phyloP scores from a whole-genome alignment of 2,329 filamentous ascomycete species.

The Aspergillus uvarum region DNA sequence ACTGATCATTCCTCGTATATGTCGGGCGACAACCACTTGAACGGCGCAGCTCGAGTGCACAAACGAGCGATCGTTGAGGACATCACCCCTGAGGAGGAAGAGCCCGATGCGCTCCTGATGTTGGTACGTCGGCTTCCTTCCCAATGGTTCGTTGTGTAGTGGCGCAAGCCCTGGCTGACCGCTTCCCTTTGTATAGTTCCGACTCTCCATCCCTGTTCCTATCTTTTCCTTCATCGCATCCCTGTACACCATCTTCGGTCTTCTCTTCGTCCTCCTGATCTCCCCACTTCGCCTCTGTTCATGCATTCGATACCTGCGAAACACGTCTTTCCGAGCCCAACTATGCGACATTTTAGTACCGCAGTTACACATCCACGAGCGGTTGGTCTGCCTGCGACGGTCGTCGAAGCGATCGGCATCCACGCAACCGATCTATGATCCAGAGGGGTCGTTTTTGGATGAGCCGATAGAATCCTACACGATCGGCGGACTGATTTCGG shows the following conservation, averaged over 20 bases:
- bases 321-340: constrained; percentile 50
- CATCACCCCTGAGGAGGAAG: constrained; percentile 27
- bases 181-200: constrained; percentile 44
- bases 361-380: constrained; percentile 50
- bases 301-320: constrained; percentile 41
- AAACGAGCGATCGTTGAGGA: constrained; percentile 31
- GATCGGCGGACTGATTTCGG: constrained; percentile 45
- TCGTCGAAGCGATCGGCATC: constrained; percentile 26
- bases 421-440: constrained; percentile 39
- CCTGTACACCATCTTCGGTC: constrained; percentile 54
- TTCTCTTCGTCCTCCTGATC: constrained; percentile 52
- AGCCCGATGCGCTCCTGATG: constrained; percentile 46
- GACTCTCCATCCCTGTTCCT: constrained; percentile 55
- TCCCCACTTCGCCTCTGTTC: constrained; percentile 57
- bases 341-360: constrained; percentile 55
- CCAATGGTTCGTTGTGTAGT: neutral
- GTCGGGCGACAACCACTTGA: constrained; percentile 31
- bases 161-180: constrained; percentile 15
- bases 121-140: constrained; percentile 32
- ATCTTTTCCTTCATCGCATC: constrained; percentile 55
- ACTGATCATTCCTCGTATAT: constrained; percentile 37
- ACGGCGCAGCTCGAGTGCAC: constrained; percentile 24
- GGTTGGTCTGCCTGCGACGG: constrained; percentile 31
- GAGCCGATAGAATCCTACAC: constrained; percentile 38
- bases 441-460: constrained; percentile 30